Evolutionary conservation across 1,139 yeast species (phyloP).

Genomic region (Yamadazyma songkhlaensis): DNA sequence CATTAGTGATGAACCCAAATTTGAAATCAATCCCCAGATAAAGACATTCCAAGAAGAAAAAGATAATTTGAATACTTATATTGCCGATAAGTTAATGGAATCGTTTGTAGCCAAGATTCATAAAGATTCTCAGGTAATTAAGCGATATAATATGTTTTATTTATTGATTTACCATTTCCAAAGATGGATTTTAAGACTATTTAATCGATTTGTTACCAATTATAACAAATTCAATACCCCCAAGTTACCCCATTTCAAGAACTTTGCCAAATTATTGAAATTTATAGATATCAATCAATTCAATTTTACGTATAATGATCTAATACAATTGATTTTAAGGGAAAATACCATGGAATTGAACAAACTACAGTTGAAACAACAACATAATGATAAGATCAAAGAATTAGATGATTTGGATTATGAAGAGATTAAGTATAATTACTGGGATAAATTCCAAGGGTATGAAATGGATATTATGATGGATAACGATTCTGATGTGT

Average conservation of each 20-base stretch:
- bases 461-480: constrained; percentile 22
- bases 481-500: constrained; percentile 7
- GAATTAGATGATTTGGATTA: constrained; percentile 8
- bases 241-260: constrained; percentile 19
- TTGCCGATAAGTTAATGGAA: constrained; percentile 25
- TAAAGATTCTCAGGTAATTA: constrained; percentile 14
- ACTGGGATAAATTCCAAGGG: constrained; percentile 34
- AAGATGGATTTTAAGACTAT: constrained; percentile 36
- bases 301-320: constrained; percentile 21
- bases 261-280: constrained; percentile 19
- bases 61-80: constrained; percentile 18
- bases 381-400: constrained; percentile 3
- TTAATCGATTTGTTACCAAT: constrained; percentile 32
- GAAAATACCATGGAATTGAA: constrained; percentile 27
- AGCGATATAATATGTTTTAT: constrained; percentile 24
- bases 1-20: constrained; percentile 11
- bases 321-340: constrained; percentile 23
- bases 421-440: constrained; percentile 28
- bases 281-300: constrained; percentile 11
- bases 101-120: constrained; percentile 20
- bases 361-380: constrained; percentile 6
- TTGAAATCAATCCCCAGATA: constrained; percentile 18
- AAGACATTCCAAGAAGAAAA: constrained; percentile 6
- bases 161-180: constrained; percentile 30
- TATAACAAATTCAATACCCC: constrained; percentile 23